Evolutionary conservation across 305 asterid species (phyloP).

Genomic region (Fraxinus albicans): DNA sequence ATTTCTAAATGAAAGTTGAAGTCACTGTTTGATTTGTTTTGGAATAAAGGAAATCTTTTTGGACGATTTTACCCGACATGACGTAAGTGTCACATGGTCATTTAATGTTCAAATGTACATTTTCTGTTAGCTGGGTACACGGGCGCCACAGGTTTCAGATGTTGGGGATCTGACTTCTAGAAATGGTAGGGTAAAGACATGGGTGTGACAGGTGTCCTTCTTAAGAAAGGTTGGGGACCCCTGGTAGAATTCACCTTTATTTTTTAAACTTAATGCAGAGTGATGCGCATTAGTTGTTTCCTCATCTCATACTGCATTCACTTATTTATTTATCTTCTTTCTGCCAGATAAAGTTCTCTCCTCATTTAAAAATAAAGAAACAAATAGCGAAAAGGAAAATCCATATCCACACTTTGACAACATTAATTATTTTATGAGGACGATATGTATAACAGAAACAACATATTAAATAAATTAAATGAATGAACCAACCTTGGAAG

Average conservation of each 20-base stretch:
- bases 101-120: neutral
- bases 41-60: neutral
- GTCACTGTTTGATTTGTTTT: neutral
- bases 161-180: neutral
- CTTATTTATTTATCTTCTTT: neutral
- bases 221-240: neutral
- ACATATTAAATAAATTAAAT: neutral
- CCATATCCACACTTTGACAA: neutral
- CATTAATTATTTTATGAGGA: neutral
- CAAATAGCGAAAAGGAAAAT: neutral
- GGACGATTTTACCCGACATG: neutral
- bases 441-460: neutral
- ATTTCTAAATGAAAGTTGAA: neutral
- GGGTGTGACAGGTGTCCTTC: neutral
- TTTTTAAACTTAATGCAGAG: neutral
- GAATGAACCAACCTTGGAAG: slow-evolving; percentile 43
- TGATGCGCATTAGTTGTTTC: neutral
- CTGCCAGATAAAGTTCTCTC: neutral
- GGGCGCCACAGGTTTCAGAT: neutral
- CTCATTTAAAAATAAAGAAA: neutral
- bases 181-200: neutral
- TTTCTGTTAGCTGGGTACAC: neutral
- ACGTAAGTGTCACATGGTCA: neutral
- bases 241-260: neutral
- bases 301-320: neutral